Conservation (phyloP, 257 asterid species). For the Primulina eburnea region DNA sequence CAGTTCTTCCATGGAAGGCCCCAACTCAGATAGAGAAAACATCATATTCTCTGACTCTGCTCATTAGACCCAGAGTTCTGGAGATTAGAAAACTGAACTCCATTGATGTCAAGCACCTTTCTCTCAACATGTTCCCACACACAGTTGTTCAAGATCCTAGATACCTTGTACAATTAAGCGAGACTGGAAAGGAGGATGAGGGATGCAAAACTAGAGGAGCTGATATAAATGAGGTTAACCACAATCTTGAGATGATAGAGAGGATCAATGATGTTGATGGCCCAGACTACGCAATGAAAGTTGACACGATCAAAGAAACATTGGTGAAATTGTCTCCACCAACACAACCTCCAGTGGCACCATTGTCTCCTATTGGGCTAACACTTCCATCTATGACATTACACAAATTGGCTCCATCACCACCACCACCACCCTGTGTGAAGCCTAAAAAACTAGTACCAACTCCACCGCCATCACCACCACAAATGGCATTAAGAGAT, state of each 20-base stretch:
- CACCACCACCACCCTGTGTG: neutral
- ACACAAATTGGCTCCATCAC: neutral
- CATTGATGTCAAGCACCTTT: slow-evolving; percentile 68
- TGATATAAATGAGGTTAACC: slow-evolving; percentile 21
- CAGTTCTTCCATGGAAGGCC: slow-evolving; percentile 56
- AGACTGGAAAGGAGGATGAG: slow-evolving; percentile 12
- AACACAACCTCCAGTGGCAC: neutral
- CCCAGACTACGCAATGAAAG: slow-evolving; percentile 27
- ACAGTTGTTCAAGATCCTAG: slow-evolving; percentile 42
- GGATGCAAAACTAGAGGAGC: slow-evolving; percentile 25
- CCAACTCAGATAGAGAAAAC: slow-evolving; percentile 28
- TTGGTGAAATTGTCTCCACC: slow-evolving; percentile 9
- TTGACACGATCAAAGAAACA: slow-evolving; percentile 18
- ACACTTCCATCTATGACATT: slow-evolving; percentile 20
- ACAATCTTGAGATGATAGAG: slow-evolving; percentile 37
- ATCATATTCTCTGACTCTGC: slow-evolving; percentile 50
- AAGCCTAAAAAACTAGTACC: neutral
- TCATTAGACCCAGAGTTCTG: slow-evolving; percentile 56
- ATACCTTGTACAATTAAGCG: slow-evolving; percentile 22
- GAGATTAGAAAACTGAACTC: slow-evolving; percentile 73
- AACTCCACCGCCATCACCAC: neutral
- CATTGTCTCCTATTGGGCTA: slow-evolving; percentile 20
- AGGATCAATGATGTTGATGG: slow-evolving; percentile 27
- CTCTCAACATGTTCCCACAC: slow-evolving; percentile 69
- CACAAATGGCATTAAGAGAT: neutral